Conservation (phyloP, 2,329 filamentous ascomycete species). For the Pleoardoris graminearum region DNA sequence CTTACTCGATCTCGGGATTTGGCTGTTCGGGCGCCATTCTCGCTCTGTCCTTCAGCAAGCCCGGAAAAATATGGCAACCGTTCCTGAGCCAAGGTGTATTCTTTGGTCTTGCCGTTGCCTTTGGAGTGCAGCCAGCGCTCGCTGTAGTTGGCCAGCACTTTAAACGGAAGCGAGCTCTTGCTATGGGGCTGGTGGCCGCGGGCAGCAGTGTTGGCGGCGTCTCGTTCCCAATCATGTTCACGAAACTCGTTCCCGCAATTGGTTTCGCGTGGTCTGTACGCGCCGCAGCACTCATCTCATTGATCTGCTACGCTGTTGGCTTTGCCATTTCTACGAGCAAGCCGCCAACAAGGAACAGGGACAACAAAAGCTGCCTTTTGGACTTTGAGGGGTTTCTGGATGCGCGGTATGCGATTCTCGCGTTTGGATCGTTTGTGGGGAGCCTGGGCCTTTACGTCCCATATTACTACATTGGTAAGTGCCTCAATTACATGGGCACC, state of each 20-base stretch:
- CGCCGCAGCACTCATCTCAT: too few relatives aligned
- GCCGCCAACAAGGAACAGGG: conserved; percentile 11
- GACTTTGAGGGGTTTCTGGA: conserved; percentile 43
- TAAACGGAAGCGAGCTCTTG: conserved; percentile 46
- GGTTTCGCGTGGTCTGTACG: conserved; percentile 67
- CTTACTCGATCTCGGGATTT: conserved; percentile 32
- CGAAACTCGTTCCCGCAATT: conserved; percentile 57
- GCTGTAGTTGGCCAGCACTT: conserved; percentile 51
- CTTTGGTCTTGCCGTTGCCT: conserved; percentile 49
- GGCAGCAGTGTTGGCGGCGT: conserved; percentile 52
- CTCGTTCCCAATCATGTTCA: conserved; percentile 60
- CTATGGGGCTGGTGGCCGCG: conserved; percentile 49
- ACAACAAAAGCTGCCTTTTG: conserved; percentile 29
- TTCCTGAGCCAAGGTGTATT: conserved; percentile 52
- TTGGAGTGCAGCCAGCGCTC: conserved; percentile 48
- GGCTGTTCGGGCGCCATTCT: conserved; percentile 26
- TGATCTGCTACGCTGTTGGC: conserved; percentile 51
- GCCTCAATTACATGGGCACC: too few relatives aligned
- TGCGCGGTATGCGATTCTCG: conserved; percentile 36
- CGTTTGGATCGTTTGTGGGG: conserved; percentile 30
- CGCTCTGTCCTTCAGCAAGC: conserved; percentile 28
- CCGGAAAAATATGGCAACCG: conserved; percentile 46
- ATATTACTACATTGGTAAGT: conserved; percentile 41
- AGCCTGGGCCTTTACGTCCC: conserved; percentile 39
- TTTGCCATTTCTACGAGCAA: conserved; percentile 35